Percentiles rank a stretch among this genome's conserved stretches.
phyloP scores from a whole-genome alignment of 208 protist species.

The Lotmaria passim region DNA sequence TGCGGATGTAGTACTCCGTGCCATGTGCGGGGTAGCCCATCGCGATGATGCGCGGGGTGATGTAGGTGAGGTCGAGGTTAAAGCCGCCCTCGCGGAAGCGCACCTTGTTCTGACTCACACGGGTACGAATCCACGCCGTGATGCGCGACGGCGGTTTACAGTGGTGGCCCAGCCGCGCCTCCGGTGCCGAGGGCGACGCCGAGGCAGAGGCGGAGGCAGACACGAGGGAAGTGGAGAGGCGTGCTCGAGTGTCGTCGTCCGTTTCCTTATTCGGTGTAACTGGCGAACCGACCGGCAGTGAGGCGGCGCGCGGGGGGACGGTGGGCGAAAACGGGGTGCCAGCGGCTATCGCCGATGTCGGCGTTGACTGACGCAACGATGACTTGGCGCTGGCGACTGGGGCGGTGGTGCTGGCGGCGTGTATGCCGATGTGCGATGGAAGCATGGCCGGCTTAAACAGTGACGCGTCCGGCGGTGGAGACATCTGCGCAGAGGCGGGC shows the following conservation, averaged over 20 bases:
- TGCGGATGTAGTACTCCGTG: conserved; percentile 93
- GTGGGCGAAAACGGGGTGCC: not conserved
- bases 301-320: not conserved
- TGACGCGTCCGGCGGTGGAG: not conserved
- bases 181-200: not conserved
- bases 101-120: conserved; percentile 92
- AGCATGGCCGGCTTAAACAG: not conserved
- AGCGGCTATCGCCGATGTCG: not conserved
- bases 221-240: not conserved
- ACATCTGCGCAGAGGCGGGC: no score
- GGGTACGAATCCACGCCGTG: conserved; percentile 52
- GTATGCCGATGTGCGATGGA: not conserved
- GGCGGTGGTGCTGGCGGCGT: not conserved
- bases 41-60: conserved; percentile 89
- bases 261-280: not conserved
- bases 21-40: conserved; percentile 94
- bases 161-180: not conserved
- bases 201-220: not conserved
- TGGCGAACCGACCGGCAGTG: not conserved
- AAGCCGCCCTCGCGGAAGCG: conserved; percentile 89
- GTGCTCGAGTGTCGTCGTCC: not conserved
- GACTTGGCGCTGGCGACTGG: not conserved
- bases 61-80: conserved; percentile 95
- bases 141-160: conserved; percentile 11
- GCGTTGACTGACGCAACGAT: not conserved